Conservation (phyloP, 768 basidiomycete genomes). For the Russula earlei region DNA sequence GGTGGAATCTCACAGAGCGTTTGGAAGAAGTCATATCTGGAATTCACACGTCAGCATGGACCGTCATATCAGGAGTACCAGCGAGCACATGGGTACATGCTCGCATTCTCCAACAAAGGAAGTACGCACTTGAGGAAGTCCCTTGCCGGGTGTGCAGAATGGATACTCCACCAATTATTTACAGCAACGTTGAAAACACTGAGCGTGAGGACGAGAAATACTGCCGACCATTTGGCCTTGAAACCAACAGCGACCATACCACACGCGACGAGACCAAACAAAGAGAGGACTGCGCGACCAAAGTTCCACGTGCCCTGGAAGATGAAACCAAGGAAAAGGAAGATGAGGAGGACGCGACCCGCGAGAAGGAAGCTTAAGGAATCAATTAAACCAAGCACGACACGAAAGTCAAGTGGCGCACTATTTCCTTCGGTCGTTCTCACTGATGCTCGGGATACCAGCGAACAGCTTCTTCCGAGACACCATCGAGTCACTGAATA, state of each 20-base stretch:
- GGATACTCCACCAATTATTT: conserved; percentile 98
- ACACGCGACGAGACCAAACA: conserved; percentile 87
- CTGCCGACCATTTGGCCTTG: conserved; percentile 98
- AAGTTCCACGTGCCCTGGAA: conserved; percentile 89
- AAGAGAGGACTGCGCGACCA: conserved; percentile 74
- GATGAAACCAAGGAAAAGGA: conserved; percentile 98
- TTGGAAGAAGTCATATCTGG: conserved; percentile 98
- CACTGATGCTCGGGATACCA: conserved; percentile 80
- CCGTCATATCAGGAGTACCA: background rate
- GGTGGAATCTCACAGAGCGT: conserved; percentile 56
- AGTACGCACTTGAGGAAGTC: conserved; percentile 85
- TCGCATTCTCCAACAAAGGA: background rate
- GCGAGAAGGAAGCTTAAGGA: conserved; percentile 82
- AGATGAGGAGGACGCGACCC: conserved; percentile 93
- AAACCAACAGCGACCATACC: conserved; percentile 96
- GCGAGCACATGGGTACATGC: background rate
- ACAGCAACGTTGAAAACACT: conserved; percentile 95
- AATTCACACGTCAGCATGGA: conserved; percentile 21
- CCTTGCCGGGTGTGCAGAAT: conserved; percentile 85
- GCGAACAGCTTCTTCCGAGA: conserved; percentile 83
- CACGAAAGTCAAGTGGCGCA: conserved; percentile 30
- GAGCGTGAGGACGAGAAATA: conserved; percentile 86
- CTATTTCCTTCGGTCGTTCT: conserved; percentile 99
- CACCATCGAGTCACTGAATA: conserved; percentile 92
- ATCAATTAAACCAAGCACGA: background rate